Conservation (phyloP, 768 basidiomycete genomes). For the Mycena rebaudengoi region DNA sequence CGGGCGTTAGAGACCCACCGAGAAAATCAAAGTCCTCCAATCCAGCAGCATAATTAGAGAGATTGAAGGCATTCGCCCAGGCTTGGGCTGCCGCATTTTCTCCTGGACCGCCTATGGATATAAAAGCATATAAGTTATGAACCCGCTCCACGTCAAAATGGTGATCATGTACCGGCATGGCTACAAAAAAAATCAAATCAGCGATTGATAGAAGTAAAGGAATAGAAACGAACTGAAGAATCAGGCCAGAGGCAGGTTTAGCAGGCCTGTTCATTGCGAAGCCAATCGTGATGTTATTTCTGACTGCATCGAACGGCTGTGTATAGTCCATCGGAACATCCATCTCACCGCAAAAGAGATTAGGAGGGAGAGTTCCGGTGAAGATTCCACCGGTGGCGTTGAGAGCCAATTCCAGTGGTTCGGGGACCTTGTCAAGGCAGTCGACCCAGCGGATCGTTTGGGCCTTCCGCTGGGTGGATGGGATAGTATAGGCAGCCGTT, state of each 20-base stretch:
- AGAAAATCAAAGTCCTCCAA: too few relatives aligned
- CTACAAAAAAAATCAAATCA: neutral
- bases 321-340: constrained; percentile 24
- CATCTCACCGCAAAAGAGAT: constrained; percentile 16
- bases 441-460: constrained; percentile 18
- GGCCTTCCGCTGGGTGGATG: neutral
- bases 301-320: constrained; percentile 1
- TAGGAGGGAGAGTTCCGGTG: constrained; percentile 4
- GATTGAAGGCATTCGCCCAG: too few relatives aligned
- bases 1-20: too few relatives aligned
- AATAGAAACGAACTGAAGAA: constrained; percentile 1
- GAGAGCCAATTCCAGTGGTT: neutral
- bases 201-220: neutral
- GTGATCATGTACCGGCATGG: neutral
- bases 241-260: neutral
- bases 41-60: too few relatives aligned
- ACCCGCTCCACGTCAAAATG: too few relatives aligned
- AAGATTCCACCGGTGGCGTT: constrained; percentile 1
- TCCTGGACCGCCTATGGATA: too few relatives aligned
- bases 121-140: too few relatives aligned
- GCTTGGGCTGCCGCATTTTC: too few relatives aligned
- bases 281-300: constrained; percentile 19
- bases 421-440: constrained; percentile 7
- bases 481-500: too few relatives aligned
- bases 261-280: constrained; percentile 23